Conservation (phyloP, 202 grass and related monocot genomes). For the Alloteropsis angusta region DNA sequence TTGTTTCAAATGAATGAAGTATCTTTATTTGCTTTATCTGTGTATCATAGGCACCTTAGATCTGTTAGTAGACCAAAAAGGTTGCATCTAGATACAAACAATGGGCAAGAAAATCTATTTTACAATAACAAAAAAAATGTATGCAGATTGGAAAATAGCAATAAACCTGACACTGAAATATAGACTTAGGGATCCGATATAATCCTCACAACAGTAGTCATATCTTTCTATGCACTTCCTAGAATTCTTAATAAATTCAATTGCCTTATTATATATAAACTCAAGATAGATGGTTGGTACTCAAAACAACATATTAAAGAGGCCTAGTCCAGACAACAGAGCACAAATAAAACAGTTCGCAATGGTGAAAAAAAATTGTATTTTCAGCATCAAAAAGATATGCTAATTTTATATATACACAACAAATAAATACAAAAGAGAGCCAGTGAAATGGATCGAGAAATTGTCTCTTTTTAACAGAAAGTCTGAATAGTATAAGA, state of each 20-base stretch:
- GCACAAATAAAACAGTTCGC: not conserved
- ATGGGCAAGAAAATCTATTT: not conserved
- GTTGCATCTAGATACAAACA: no score
- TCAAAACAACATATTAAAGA: not conserved
- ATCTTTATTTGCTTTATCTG: not conserved
- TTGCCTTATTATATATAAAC: not conserved
- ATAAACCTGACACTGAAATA: not conserved
- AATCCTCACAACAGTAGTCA: not conserved
- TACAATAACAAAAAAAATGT: not conserved
- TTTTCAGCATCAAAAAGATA: no score
- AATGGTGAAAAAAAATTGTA: no score
- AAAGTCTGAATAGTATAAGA: not conserved
- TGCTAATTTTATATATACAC: not conserved
- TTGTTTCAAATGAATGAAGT: not conserved
- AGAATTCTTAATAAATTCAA: not conserved
- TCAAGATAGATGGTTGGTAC: not conserved
- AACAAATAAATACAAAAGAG: not conserved
- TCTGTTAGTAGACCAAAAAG: not conserved
- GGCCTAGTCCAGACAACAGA: not conserved
- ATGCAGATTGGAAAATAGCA: not conserved
- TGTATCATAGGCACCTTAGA: not conserved
- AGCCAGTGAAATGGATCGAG: not conserved
- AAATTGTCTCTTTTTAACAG: not conserved
- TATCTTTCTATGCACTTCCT: not conserved
- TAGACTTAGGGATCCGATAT: not conserved